Evolutionary conservation across 768 basidiomycete species (phyloP), one percentile per base, ranked within the genome.

Genomic region (Pluteus cervinus): DNA sequence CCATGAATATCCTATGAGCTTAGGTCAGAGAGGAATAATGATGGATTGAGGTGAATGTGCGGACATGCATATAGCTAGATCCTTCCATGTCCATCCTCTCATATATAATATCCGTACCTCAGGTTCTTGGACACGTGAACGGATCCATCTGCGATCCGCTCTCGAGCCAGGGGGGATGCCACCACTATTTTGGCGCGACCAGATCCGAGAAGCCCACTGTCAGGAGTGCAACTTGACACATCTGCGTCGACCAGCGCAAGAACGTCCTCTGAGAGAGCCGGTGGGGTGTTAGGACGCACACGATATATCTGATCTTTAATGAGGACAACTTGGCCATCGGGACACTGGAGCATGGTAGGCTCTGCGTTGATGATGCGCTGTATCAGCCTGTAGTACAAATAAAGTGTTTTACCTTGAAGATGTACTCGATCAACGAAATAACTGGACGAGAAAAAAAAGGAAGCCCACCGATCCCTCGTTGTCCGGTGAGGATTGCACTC

Each of bases 381-480:
- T n/a, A 35, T 35, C 16, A 35, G 20, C n/a, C 14, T 35, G 20
- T 35, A 35, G 26, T 35, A 35, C 33, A 35, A 23, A 22, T 24
- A 4, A 24, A 22, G 26, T 24, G 33, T 35, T 23, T 35, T 35
- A 24, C 33, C 33, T 35, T 34, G 21, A 16, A n/a, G n/a, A n/a
- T n/a, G n/a, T n/a, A 34, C n/a, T n/a, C 24, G 33, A 34, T 34
- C 33, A 21, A 24, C 24, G n/a, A n/a, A n/a, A n/a, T n/a, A n/a
- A n/a, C n/a, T n/a, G n/a, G n/a, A n/a, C n/a, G n/a, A n/a, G n/a
- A n/a, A n/a, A n/a, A n/a, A n/a, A 28, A 28, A 37, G 36, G n/a
- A n/a, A 20, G 10, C 36, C 22, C 36, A 37, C 36, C 36, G 17
- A 37, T 37, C 22, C 36, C 36, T 20, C 26, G 36, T 28, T 11